Evolutionary conservation across 1,284 basidiomycete species (phyloP), one percentile per base, ranked within the genome.

Genomic region (Salmacisia buchloeana): DNA sequence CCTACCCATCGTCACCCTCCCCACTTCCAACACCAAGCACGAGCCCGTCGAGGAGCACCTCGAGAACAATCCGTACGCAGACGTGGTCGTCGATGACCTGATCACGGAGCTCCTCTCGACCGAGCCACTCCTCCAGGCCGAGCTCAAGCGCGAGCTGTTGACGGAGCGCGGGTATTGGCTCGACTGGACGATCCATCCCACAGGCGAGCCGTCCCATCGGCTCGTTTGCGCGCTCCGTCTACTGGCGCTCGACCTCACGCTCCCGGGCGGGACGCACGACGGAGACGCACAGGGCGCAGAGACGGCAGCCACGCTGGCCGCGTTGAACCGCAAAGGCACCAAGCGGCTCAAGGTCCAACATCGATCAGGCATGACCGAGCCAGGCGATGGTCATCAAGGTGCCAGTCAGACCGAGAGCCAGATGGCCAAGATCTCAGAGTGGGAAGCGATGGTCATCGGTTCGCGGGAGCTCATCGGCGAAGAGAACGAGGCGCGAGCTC

Each of bases 101-200:
- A 31, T 54, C 49, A 9, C 21, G 3, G 15, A 31, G 25, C 23
- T 18, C 9, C 49, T 54, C 7, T 27, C 25, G 34, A 33, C 49
- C 13, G 29, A 54, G 21, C 49, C 49, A 3, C 49, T 54, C 49
- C 29, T 54, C 49, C 49, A 54, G 21, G 49, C 49, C 49, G 49
- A 54, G 29, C 49, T 54, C 49, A 54, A 54, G 27, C 49, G 49
- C 3, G 49, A 54, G 27, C 49, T 54, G 15, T 31, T 54, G 29
- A 27, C 29, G 9, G 49, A 54, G 21, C 49, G 49, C 10, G 21
- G 31, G 15, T 54, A 54, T 31, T 54, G 49, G 49, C 49, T 54
- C 29, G 49, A 54, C 15, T 54, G 49, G 49, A 54, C 49, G 27
- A 54, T 54, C 49, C 49, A 54, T n/a, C 49, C 49, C 13, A 54